Evolutionary conservation across 2,329 filamentous ascomycete genomes (phyloP).

Genomic region (Zymoseptoria ardabiliae): DNA sequence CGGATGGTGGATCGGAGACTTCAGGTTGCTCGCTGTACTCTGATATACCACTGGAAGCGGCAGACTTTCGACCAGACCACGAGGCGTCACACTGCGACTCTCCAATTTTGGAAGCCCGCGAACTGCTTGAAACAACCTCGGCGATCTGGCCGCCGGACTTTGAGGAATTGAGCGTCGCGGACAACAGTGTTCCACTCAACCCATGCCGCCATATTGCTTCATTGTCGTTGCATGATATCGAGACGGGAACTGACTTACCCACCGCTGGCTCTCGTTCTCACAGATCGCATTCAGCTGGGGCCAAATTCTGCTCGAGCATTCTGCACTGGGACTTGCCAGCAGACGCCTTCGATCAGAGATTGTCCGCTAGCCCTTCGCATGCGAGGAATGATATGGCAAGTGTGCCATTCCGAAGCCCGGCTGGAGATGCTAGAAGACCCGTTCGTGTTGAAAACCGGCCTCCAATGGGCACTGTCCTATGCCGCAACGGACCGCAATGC

Average conservation of each 20-base stretch:
- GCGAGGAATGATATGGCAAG: slow-evolving; percentile 28
- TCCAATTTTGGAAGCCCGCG: background rate
- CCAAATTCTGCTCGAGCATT: background rate
- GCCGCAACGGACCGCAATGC: slow-evolving; percentile 30
- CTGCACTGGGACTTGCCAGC: background rate
- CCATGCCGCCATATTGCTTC: background rate
- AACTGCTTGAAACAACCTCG: background rate
- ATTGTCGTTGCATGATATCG: background rate
- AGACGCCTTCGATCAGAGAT: background rate
- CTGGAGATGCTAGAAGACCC: slow-evolving; percentile 24
- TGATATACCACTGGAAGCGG: slow-evolving; percentile 1
- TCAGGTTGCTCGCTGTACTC: background rate
- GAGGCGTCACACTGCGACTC: background rate
- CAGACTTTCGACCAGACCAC: slow-evolving; percentile 5
- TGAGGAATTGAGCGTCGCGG: background rate
- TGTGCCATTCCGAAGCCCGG: slow-evolving; percentile 20
- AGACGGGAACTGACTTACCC: background rate
- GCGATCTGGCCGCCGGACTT: background rate
- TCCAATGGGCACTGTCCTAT: slow-evolving; percentile 23
- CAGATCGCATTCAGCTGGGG: background rate
- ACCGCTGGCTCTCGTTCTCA: background rate
- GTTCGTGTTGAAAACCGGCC: slow-evolving; percentile 25
- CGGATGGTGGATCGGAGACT: background rate
- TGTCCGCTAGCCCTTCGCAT: background rate
- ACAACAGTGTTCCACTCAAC: background rate